Evolutionary conservation across 2,329 filamentous ascomycete genomes (phyloP), one percentile per base, ranked within the genome.

Genomic region (Epichloe brachyelytri): DNA sequence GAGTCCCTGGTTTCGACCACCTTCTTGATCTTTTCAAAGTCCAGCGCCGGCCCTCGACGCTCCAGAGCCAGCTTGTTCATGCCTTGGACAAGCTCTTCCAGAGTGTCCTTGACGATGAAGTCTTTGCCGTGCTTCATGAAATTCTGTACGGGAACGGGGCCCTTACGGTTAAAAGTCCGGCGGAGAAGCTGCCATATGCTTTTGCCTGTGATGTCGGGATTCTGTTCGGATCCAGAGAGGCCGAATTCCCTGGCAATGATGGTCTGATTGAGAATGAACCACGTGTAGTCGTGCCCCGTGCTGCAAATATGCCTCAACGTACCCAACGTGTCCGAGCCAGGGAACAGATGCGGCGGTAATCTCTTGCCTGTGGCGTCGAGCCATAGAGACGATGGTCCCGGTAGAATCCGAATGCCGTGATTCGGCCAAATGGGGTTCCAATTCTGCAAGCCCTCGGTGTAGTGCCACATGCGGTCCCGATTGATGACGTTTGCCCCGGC

Each of bases 381-480:
- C 79, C 79, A 82, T 4, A 82, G 72, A 2, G 78, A 79, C 0
- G 78, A 81, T 0, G 79, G 79, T 0, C 74, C 79, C 0, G 79
- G 77, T 14, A 82, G 65, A 2, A 82, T 71, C 36, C 79, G 76
- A 55, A 82, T 82, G 19, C 79, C 79, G 57, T 82, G 79, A 14
- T 58, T 53, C 0, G 78, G 78, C 79, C 79, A 82, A 61, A 82
- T 80, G 4, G 78, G 69, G 50, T 81, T 65, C 79, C 79, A 82
- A 60, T 83, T 82, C 49, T 72, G 68, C 11, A 83, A 61, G 0
- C 79, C 79, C 57, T 83, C 79, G 11, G 78, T 82, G 59, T 83
- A 83, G 61, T 82, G 79, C 79, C 79, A 83, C 79, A 82, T 82
- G 43, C 79, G 68, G 58, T 82, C 79, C 46, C 74, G 71, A 63